Conservation (phyloP, 139 green algal genomes). For the Pleodorina starrii region DNA sequence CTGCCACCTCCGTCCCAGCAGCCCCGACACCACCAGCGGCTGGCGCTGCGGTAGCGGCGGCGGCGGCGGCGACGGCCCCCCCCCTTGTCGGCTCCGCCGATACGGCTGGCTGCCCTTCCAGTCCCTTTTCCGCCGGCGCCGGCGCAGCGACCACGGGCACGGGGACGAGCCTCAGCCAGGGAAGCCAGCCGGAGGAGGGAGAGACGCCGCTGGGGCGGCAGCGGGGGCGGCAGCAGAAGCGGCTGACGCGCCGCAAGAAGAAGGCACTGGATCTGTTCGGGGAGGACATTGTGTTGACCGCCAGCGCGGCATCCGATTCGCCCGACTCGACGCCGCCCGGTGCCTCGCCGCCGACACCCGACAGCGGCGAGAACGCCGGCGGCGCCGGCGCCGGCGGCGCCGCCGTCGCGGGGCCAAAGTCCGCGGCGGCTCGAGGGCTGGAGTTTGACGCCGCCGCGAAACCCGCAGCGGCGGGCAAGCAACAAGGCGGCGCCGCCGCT, state of each 20-base stretch:
- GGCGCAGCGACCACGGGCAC: neutral
- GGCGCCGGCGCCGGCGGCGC: neutral
- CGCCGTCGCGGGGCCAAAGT: neutral
- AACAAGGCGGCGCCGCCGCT: neutral
- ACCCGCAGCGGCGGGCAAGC: neutral
- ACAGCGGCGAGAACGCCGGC: neutral
- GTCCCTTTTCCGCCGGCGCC: neutral
- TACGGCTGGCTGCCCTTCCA: neutral
- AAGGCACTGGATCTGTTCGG: slow-evolving; percentile 6
- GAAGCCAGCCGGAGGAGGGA: neutral
- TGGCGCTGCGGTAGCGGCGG: no score
- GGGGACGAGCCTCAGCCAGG: neutral
- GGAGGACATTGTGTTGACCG: neutral
- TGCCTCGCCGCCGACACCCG: neutral
- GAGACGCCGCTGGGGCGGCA: neutral
- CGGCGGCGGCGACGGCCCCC: neutral
- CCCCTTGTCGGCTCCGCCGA: neutral
- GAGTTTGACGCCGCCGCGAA: neutral
- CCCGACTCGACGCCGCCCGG: slow-evolving; percentile 1
- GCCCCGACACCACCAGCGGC: no score
- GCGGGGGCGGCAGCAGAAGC: neutral
- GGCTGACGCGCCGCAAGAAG: neutral
- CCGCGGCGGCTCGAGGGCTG: neutral
- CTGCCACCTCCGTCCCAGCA: neutral
- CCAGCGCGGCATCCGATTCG: slow-evolving; percentile 17